Evolutionary conservation across 1,284 basidiomycete genomes (phyloP).

Genomic region (Sanghuangporus baumii): DNA sequence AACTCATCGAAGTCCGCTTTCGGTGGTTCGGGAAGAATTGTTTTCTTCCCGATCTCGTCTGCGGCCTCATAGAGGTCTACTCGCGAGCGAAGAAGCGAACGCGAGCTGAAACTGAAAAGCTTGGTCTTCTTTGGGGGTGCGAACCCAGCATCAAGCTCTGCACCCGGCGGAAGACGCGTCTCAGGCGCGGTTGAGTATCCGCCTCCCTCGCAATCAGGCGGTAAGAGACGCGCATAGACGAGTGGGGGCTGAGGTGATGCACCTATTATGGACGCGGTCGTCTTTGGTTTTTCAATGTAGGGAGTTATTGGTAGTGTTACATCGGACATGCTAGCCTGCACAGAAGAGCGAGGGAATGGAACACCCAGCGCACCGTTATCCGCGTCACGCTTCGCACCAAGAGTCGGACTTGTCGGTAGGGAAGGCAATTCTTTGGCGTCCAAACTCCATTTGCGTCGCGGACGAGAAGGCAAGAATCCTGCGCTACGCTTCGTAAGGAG

Average conservation of each 20-base stretch:
- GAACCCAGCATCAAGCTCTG: constrained; percentile 11
- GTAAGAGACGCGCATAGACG: not conserved
- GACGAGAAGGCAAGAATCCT: not conserved
- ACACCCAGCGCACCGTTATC: not conserved
- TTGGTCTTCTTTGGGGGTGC: constrained; percentile 2
- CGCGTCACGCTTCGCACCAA: not conserved
- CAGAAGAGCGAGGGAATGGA: constrained; percentile 4
- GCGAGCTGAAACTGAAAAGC: constrained; percentile 16
- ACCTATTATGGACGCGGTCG: not conserved
- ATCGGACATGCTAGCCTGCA: constrained; percentile 9
- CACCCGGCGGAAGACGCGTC: not conserved
- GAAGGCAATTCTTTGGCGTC: constrained; percentile 12
- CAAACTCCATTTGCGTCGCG: constrained; percentile 5
- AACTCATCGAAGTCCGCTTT: constrained; percentile 7
- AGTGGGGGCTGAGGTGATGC: constrained; percentile 2
- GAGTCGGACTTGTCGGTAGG: constrained; percentile 3
- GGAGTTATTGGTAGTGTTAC: not conserved
- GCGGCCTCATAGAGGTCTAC: constrained; percentile 7
- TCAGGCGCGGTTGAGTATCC: constrained; percentile 10
- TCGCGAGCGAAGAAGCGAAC: constrained; percentile 3
- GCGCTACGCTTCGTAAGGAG: constrained; percentile 9
- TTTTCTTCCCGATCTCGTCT: not conserved
- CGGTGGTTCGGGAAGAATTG: not conserved
- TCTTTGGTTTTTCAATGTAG: not conserved
- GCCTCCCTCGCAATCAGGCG: not conserved